Percentiles rank a stretch among this genome's conserved stretches.
Evolutionary conservation across 108 stramenopile species (phyloP).

Genomic region (Skeletonema tropicum): DNA sequence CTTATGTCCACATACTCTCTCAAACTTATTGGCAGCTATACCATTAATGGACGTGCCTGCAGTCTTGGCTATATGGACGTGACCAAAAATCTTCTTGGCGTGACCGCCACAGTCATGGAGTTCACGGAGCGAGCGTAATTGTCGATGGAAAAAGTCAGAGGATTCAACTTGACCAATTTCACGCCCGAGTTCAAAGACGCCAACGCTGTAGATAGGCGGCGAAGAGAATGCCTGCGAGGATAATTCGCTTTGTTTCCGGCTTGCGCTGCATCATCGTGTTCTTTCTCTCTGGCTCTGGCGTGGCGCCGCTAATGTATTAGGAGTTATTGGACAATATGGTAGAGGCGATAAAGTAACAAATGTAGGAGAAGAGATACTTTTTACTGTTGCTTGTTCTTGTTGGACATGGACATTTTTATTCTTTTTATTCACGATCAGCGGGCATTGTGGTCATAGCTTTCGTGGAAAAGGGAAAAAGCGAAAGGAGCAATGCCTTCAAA

Average conservation of each 20-base stretch:
- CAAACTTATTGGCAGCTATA: constrained; percentile 23
- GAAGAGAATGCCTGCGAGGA: neutral
- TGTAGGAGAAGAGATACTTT: no score
- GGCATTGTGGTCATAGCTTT: no score
- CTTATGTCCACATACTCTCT: constrained; percentile 41
- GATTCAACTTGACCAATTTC: neutral
- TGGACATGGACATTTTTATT: no score
- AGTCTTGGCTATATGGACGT: constrained; percentile 53
- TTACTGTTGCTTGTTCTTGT: no score
- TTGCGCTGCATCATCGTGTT: neutral
- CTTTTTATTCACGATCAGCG: no score
- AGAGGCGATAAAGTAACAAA: no score
- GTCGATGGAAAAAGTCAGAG: neutral
- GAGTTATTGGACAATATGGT: no score
- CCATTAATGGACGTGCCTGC: constrained; percentile 37
- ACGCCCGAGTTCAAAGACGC: neutral
- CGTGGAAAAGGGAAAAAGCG: no score
- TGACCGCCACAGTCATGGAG: neutral
- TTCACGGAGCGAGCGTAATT: neutral
- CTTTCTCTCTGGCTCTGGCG: no score
- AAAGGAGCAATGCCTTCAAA: no score
- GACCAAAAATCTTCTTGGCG: constrained; percentile 15
- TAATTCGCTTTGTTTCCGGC: neutral
- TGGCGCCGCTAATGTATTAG: no score
- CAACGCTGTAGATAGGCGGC: neutral